Conservation (phyloP, 352 stramenopile genomes). For the Phytophthora hibernalis region DNA sequence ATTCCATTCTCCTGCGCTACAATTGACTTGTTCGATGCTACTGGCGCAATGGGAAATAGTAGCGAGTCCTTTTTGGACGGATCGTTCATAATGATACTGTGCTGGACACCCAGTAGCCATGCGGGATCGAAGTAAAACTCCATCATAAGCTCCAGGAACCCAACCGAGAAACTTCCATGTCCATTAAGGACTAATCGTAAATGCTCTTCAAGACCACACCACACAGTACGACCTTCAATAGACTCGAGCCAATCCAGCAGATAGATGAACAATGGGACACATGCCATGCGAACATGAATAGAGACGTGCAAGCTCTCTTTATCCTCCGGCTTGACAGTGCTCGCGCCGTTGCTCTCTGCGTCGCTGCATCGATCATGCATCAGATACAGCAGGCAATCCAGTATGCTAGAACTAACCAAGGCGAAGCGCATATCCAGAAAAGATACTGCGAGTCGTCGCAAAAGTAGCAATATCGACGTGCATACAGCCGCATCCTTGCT, state of each 20-base stretch:
- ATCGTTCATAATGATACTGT: slow-evolving; percentile 89
- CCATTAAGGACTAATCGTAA: slow-evolving; percentile 74
- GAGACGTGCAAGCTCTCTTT: slow-evolving; percentile 24
- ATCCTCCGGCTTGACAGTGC: not conserved
- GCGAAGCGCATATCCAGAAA: slow-evolving; percentile 82
- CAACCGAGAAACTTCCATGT: slow-evolving; percentile 71
- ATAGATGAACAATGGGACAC: slow-evolving; percentile 75
- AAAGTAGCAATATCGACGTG: slow-evolving; percentile 58
- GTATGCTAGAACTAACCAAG: slow-evolving; percentile 76
- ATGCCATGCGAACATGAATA: slow-evolving; percentile 55
- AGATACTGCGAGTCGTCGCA: slow-evolving; percentile 66
- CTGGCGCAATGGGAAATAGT: slow-evolving; percentile 69
- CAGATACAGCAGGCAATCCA: slow-evolving; percentile 75
- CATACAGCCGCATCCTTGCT: slow-evolving; percentile 63
- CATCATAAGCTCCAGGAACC: slow-evolving; percentile 86
- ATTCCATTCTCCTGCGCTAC: slow-evolving; percentile 59
- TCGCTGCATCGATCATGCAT: slow-evolving; percentile 44
- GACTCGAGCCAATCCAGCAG: slow-evolving; percentile 83
- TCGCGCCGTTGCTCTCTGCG: slow-evolving; percentile 3
- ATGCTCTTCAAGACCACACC: slow-evolving; percentile 86
- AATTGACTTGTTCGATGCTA: slow-evolving; percentile 30
- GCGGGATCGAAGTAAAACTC: slow-evolving; percentile 83
- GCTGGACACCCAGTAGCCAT: slow-evolving; percentile 67
- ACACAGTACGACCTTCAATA: slow-evolving; percentile 82
- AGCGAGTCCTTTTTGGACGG: slow-evolving; percentile 76